These are phyloP conservation scores for Trichomonascus vanleenenianus DNA, from an alignment of 805 yeast genomes.

Conservation along the genomic window DNA sequence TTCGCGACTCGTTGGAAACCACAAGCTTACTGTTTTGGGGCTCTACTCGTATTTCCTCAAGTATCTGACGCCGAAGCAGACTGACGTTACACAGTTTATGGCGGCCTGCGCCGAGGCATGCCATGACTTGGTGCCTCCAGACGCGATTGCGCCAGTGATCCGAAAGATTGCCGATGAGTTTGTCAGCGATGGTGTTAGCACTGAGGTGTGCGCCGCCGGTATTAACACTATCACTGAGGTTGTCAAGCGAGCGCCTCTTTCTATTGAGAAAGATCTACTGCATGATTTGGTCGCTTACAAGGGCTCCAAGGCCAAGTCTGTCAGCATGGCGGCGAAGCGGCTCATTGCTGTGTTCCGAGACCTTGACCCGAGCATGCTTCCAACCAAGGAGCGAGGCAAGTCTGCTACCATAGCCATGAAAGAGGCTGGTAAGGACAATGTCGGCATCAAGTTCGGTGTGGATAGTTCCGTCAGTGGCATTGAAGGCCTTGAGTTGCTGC, in stretches of 20 bases:
- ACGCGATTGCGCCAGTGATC: constrained; percentile 67
- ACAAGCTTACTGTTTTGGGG: constrained; percentile 84
- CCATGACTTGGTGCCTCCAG: constrained; percentile 97
- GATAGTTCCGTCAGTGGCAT: constrained; percentile 64
- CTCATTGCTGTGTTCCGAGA: constrained; percentile 83
- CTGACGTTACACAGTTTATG: constrained; percentile 89
- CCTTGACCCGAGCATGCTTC: constrained; percentile 92
- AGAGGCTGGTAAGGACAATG: constrained; percentile 37
- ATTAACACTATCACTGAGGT: constrained; percentile 92
- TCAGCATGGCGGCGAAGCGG: constrained; percentile 88
- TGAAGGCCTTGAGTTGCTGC: constrained; percentile 86
- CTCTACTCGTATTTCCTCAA: constrained; percentile 82
- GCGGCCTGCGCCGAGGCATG: constrained; percentile 96
- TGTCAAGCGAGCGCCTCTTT: constrained; percentile 85
- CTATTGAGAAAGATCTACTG: constrained; percentile 78
- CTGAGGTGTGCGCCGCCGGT: constrained; percentile 98
- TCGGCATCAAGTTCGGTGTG: constrained; percentile 51
- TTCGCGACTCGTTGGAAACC: constrained; percentile 88
- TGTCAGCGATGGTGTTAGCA: constrained; percentile 96
- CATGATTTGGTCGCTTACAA: constrained; percentile 88
- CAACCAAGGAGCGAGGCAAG: constrained; percentile 88
- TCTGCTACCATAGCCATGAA: constrained; percentile 76
- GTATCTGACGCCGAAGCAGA: constrained; percentile 89
- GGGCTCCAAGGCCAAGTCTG: constrained; percentile 90
- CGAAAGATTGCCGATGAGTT: constrained; percentile 95